Base-by-base conservation (phyloP, 1,284 basidiomycete genomes). In the Exobasidium rhododendri region DNA sequence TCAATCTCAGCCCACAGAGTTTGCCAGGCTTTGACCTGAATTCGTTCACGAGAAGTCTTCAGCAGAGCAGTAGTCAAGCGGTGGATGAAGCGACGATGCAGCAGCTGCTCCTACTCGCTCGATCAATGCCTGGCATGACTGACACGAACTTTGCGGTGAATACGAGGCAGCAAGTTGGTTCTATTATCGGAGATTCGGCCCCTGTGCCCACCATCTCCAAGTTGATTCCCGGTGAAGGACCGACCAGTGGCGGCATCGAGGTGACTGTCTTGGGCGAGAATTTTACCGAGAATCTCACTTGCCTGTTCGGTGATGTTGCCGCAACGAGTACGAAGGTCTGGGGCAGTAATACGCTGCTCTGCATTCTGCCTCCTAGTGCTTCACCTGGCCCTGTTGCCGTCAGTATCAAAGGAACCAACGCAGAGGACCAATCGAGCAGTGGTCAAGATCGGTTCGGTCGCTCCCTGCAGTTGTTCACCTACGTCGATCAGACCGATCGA, bases 341-440 rank as follows among this genome's bases (percentile, higher is more conserved):
- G 89, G 92, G 91, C 73, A 88, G 92, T 64, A 94, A 92, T 71
- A 94, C 94, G 44, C 85, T 97, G 3, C 90, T 97, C 13, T 97
- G 94, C 79, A 82, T 94, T 43, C 81, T 98, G 54, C 96, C 96
- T 2, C 91, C 96, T 0, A 86, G 89, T 61, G 83, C 88, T 0
- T 83, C 84, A 51, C 86, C 94, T 2, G 96, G 94, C 1, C 86
- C 90, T 4, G 94, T 97, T n/a, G 85, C 88, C 0, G 94, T 98
- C 2, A 89, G 87, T 84, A 90, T 89, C 20, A 65, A 75, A 61
- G 47, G 77, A 70, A 84, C 30, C n/a, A 58, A 66, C 51, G 64
- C 68, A 28, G 65, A 61, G 31, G 71, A 69, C 2, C 40, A 46
- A 40, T 52, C 54, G 26, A 7, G 10, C 35, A 40, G 17, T 17